Evolutionary conservation across 768 basidiomycete species (phyloP).

Genomic region (Lentinula boryana): DNA sequence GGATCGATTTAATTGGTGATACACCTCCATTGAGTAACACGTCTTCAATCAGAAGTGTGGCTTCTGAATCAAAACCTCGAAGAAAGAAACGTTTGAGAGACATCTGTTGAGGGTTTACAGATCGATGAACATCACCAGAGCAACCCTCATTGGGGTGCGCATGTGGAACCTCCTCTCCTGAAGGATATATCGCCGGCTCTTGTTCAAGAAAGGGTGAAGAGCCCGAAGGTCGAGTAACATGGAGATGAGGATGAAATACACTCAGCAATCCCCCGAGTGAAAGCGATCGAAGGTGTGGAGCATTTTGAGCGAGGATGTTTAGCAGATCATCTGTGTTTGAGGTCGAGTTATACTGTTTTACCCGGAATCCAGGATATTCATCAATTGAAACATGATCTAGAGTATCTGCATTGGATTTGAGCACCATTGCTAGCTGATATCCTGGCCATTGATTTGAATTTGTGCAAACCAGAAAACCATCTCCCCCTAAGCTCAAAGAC

Average conservation of each 20-base stretch:
- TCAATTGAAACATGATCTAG: background rate
- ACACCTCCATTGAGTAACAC: background rate
- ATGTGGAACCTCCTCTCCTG: background rate
- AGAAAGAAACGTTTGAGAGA: background rate
- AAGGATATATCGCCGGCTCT: background rate
- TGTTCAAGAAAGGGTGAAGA: background rate
- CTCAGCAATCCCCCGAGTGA: background rate
- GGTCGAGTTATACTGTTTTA: background rate
- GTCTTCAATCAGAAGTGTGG: background rate
- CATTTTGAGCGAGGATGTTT: background rate
- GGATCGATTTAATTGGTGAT: background rate
- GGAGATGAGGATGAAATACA: too few relatives aligned
- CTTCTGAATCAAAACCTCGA: background rate
- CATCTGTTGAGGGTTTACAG: background rate
- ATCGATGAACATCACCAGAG: too few relatives aligned
- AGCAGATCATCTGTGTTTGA: background rate
- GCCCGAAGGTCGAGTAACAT: too few relatives aligned
- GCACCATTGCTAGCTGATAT: background rate
- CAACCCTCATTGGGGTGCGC: too few relatives aligned
- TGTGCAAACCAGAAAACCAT: too few relatives aligned
- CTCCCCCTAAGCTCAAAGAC: background rate
- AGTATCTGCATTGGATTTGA: background rate
- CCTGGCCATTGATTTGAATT: background rate
- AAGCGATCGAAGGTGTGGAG: background rate
- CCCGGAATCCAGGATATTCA: conserved; percentile 1